Evolutionary conservation across 2,329 filamentous ascomycete genomes (phyloP), one percentile per base, ranked within the genome.

Genomic region (Fonsecaea multimorphosa): DNA sequence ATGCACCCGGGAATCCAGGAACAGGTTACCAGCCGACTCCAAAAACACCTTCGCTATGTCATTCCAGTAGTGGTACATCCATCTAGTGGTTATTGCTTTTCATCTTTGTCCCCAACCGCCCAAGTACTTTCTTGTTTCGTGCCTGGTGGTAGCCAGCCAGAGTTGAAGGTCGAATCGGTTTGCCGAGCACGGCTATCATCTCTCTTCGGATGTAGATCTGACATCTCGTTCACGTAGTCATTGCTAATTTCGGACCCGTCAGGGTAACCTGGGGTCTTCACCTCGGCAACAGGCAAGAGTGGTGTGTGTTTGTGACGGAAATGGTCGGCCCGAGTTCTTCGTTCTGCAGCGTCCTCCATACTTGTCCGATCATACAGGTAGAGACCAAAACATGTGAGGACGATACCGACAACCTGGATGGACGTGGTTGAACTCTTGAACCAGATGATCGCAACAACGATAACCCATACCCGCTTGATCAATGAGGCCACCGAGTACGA

Each of bases 401-500:
- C 86, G 73, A 99, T 97, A 16, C 95, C 95, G 49, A 91, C 83
- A 0, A 87, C 92, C 78, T 99, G 95, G 16, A 96, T 78, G 16
- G 83, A 84, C 4, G 92, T 97, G 34, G 95, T 97, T 1, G 90
- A 87, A 77, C 89, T 97, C 70, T 92, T 90, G 79, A 98, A 99
- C 95, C 95, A 99, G 71, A 98, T 81, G 68, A 99, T 94, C 6
- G 95, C 93, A 72, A 97, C 90, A 65, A 95, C 87, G 73, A 99
- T 97, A 74, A 99, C 94, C 75, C 97, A 97, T 12, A 99, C 95
- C 56, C 95, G 90, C 81, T 99, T 99, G 79, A 99, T 95, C 68
- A 99, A 83, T 63, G 91, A 96, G 38, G 95, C 95, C 40, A 99
- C 94, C 0, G 92, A 97, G 81, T 99, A 99, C 0, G 95, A 98